Base-by-base conservation (phyloP, 1,284 basidiomycete species). In the Apiotrichum gracile region DNA sequence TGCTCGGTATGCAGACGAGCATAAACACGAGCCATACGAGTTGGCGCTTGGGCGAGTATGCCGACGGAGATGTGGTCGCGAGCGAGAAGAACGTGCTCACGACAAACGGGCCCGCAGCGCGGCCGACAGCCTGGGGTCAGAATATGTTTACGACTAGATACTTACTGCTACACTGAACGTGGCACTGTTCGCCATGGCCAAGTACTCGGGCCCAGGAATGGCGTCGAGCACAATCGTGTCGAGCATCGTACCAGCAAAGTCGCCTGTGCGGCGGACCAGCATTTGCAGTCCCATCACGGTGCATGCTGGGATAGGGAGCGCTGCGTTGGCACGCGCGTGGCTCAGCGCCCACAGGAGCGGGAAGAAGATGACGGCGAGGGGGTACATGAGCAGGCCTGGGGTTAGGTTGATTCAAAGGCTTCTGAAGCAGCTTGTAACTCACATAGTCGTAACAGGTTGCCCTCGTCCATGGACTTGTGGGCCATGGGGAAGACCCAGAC, bases 101-200 rank as follows among this genome's bases (percentile, higher is more conserved):
- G 24, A 67, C 45, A 52, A 72, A 69, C 5, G 68, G 67, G 0
- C 68, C 69, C 4, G 64, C 42, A 4, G 67, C 63, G 43, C 69
- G 55, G 4, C 63, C 62, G 3, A 65, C 25, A 5, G 65, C 62
- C 66, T 67, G 49, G 26, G 9, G 16, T 49, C 21, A 47, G 37
- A 14, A 6, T 25, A 12, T 38, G 8, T 8, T 19, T n/a, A 14
- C 16, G 24, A 16, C n/a, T n/a, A 12, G 19, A 22, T 19, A 55
- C 66, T 61, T 48, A 65, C 66, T 0, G 67, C 66, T n/a, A 61
- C 43, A 39, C 67, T 68, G 59, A 72, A 70, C 0, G 63, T 64
- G 12, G 65, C 48, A 6, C 66, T 68, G 56, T 72, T 72, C 2
- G 69, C 69, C 40, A 65, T 62, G 12, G 66, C 68, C 5, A 70